Conservation (phyloP, 352 stramenopile species). For the Phytophthora citricola region DNA sequence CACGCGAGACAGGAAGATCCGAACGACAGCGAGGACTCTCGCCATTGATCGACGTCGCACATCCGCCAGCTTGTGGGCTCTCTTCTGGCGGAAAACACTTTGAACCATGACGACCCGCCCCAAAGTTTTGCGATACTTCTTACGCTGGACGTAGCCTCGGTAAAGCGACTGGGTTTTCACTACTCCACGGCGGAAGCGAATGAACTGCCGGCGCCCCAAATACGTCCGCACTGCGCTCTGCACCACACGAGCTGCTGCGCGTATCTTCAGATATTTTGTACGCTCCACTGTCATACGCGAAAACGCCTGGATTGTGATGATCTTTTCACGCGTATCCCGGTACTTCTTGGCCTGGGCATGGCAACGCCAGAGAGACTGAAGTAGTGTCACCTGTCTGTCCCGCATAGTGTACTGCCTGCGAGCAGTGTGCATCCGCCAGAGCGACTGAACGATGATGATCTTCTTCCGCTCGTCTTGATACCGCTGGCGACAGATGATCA, state of each 20-base stretch:
- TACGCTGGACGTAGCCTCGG: slow-evolving; percentile 66
- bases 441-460: slow-evolving; percentile 81
- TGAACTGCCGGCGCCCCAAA: slow-evolving; percentile 69
- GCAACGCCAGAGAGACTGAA: slow-evolving; percentile 86
- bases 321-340: slow-evolving; percentile 58
- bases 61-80: slow-evolving; percentile 50
- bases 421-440: slow-evolving; percentile 80
- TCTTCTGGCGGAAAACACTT: slow-evolving; percentile 74
- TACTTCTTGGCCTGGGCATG: slow-evolving; percentile 66
- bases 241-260: slow-evolving; percentile 60
- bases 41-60: slow-evolving; percentile 73
- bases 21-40: slow-evolving; percentile 73
- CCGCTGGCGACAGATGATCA: slow-evolving; percentile 77
- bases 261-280: slow-evolving; percentile 59
- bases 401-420: slow-evolving; percentile 61
- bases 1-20: slow-evolving; percentile 81
- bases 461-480: slow-evolving; percentile 68
- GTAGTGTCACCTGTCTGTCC: slow-evolving; percentile 58
- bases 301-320: slow-evolving; percentile 75
- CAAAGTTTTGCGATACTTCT: slow-evolving; percentile 58
- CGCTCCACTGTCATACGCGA: slow-evolving; percentile 69
- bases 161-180: slow-evolving; percentile 74
- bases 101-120: slow-evolving; percentile 77
- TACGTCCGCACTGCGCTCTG: slow-evolving; percentile 78
- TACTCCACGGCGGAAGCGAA: slow-evolving; percentile 65